Evolutionary conservation across 179 eudicot species (phyloP), one percentile per base, ranked within the genome.

Genomic region (Patellifolia procumbens): DNA sequence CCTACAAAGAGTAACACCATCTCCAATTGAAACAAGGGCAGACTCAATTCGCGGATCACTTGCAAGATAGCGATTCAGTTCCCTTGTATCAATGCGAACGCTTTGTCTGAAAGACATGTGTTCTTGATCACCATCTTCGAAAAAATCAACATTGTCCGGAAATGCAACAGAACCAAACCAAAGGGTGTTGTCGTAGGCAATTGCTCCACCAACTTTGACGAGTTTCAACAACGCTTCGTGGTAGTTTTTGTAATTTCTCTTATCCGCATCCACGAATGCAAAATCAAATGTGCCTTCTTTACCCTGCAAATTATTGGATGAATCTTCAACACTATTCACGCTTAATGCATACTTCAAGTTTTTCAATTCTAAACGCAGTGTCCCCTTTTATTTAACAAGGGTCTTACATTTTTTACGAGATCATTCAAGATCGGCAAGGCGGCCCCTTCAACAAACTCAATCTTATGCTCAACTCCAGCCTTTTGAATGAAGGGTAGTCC

Each of bases 181-280:
- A 52, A 84, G 79, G 32, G 85, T 81, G 75, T 81, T 84, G 77
- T 84, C 87, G 19, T 84, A 84, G 8, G 81, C 87, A 58, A 84
- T 84, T 15, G 73, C 62, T 61, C 92, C 92, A 42, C 90, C 92
- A 42, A 85, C 82, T 45, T 78, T 85, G 15, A 89, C 88, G n/a
- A 89, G 78, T 58, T 85, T 83, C 63, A 89, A 6, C 49, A 85
- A 70, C 34, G 29, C 17, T 53, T 87, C 90, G 26, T 89, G 92
- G 78, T 87, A 89, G 28, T 82, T 72, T 10, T 43, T 63, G 85
- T 82, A 87, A 73, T 79, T 83, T 39, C 42, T 61, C 78, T 89
- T 89, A 71, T 89, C 90, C 0, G 89, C 90, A 42, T 89, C 92
- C 39, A 87, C 83, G 34, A 87, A 89, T 61, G 83, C 86, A 68